Percentiles rank a stretch among this genome's conserved stretches.
Conservation (phyloP, 257 asterid genomes). For the Gentiana macrophylla region DNA sequence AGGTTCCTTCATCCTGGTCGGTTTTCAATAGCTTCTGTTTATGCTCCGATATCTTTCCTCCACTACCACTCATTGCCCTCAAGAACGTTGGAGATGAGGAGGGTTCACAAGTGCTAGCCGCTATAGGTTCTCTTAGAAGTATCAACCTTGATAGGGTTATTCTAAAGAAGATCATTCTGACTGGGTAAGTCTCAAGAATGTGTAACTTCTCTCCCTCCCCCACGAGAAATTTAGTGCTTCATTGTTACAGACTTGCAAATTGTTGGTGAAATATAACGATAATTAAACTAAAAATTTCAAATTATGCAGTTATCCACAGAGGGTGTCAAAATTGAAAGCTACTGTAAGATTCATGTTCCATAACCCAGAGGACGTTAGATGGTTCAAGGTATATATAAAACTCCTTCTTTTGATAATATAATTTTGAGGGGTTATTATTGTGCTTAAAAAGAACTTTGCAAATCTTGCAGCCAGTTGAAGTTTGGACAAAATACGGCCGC, state of each 20-base stretch:
- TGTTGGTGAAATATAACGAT: constrained; percentile 19
- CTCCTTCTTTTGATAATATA: constrained; percentile 15
- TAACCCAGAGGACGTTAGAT: constrained; percentile 91
- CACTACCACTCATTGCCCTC: constrained; percentile 71
- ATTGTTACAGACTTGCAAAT: not conserved
- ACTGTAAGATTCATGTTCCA: constrained; percentile 94
- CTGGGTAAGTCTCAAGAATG: constrained; percentile 49
- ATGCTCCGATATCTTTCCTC: constrained; percentile 73
- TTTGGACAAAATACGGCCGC: constrained; percentile 84
- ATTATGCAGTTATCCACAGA: constrained; percentile 83
- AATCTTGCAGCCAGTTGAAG: constrained; percentile 77
- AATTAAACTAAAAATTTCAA: constrained; percentile 16
- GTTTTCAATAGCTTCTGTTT: constrained; percentile 77
- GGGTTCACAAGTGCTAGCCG: constrained; percentile 58
- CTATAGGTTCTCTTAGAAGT: constrained; percentile 73
- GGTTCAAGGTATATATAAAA: constrained; percentile 81
- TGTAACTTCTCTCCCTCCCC: too few species aligned
- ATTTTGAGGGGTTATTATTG: not conserved
- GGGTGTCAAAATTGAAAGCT: constrained; percentile 88
- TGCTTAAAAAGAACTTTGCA: constrained; percentile 26
- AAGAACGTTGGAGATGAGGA: constrained; percentile 46
- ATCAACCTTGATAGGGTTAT: constrained; percentile 75
- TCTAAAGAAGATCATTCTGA: constrained; percentile 80
- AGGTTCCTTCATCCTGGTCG: constrained; percentile 91
- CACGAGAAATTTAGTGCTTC: too few species aligned